Evolutionary conservation across 2,329 filamentous ascomycete genomes (phyloP).

Genomic region (Fusarium tupiense): DNA sequence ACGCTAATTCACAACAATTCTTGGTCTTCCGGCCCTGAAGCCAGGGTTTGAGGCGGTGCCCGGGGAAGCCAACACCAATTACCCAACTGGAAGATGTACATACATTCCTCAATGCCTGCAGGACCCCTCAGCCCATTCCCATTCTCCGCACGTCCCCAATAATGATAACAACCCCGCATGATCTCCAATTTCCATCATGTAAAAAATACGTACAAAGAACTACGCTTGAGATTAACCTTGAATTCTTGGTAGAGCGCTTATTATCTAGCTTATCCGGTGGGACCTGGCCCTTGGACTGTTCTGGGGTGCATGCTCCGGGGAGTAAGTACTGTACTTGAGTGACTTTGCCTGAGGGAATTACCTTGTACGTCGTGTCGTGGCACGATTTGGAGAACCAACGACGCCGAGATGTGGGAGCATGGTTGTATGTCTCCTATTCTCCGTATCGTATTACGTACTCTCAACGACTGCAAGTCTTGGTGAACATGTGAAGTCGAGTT

Average conservation of each 20-base stretch:
- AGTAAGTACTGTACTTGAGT: conserved; percentile 29
- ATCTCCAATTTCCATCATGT: conserved; percentile 41
- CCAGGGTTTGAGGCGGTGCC: background rate
- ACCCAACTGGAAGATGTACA: background rate
- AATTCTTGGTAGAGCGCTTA: background rate
- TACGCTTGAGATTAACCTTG: conserved; percentile 25
- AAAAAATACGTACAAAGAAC: conserved; percentile 40
- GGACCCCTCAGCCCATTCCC: background rate
- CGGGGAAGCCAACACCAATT: background rate
- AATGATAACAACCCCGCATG: conserved; percentile 25
- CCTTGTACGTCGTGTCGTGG: background rate
- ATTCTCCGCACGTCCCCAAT: conserved; percentile 33
- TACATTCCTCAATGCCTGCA: background rate
- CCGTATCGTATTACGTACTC: background rate
- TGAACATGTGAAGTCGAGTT: background rate
- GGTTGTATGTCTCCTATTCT: background rate
- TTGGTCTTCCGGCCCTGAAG: background rate
- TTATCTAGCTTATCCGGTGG: conserved; percentile 21
- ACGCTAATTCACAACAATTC: background rate
- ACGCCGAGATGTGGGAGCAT: background rate
- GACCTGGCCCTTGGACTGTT: background rate
- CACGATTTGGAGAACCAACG: conserved; percentile 1
- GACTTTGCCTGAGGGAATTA: conserved; percentile 10
- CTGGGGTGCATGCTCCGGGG: conserved; percentile 31
- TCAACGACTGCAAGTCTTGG: background rate